These are phyloP conservation scores for Daldinia sp. DNA, from an alignment of 2,329 filamentous ascomycete genomes.

Conservation along the genomic window DNA sequence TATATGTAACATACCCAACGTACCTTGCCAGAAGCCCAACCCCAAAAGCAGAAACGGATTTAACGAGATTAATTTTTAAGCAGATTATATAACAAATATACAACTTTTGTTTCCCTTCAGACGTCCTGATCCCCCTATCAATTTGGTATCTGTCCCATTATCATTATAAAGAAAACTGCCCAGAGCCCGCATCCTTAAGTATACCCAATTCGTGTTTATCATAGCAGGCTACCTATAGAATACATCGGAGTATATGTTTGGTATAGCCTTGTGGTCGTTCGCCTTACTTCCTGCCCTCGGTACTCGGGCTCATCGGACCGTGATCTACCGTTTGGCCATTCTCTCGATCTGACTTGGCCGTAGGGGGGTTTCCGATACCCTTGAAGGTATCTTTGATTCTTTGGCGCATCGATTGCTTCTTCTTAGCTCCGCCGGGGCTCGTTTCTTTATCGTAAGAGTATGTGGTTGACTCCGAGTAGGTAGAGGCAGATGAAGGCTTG, in stretches of 20 bases:
- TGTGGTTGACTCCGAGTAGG: slow-evolving; percentile 36
- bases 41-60: no score
- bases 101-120: no score
- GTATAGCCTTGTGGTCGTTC: not conserved
- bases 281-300: slow-evolving; percentile 11
- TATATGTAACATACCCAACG: no score
- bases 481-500: slow-evolving; percentile 34
- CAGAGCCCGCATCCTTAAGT: not conserved
- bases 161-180: not conserved
- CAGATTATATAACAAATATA: no score
- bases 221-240: not conserved
- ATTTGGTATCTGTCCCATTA: no score
- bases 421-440: slow-evolving; percentile 6
- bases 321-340: not conserved
- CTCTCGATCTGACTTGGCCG: slow-evolving; percentile 15
- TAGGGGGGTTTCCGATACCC: slow-evolving; percentile 20
- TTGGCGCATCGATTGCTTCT: slow-evolving; percentile 33
- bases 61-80: no score
- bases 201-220: not conserved
- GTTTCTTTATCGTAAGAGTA: slow-evolving; percentile 39
- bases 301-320: slow-evolving; percentile 19
- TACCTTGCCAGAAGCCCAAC: no score
- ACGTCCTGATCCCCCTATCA: not conserved
- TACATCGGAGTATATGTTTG: not conserved
- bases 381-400: slow-evolving; percentile 27